Evolutionary conservation across 768 basidiomycete genomes (phyloP), one percentile per base, ranked within the genome.

Genomic region (Coprinopsis sp.): DNA sequence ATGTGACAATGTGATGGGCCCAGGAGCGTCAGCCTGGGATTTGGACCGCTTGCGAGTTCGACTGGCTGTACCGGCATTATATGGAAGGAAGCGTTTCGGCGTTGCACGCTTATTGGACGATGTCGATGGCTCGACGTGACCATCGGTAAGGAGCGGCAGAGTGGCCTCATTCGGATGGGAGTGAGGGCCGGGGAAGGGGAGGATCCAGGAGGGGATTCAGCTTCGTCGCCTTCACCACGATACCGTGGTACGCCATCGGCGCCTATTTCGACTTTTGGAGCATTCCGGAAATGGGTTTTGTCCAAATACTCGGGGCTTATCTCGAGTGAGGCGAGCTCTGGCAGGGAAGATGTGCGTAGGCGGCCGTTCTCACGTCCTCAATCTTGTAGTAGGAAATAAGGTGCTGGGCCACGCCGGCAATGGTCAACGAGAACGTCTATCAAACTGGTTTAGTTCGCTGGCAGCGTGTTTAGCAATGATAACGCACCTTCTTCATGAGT

Each of bases 381-480:
- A 94, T 77, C 55, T 84, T 85, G 72, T 96, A 97, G 70, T 97
- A 97, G 4, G 91, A 93, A 41, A 97, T 89, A 46, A 96, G 77
- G 63, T 96, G 94, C 58, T 96, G 92, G 1, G 90, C 77, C 28
- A 87, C 86, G 21, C 89, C 90, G 46, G 75, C 76, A 49, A 93
- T 91, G 18, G 83, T 83, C 46, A 96, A 71, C 10, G 93, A 95
- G 63, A 96, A 93, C 7, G 93, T 95, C 92, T 95, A 61, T 23
- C 45, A 21, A 44, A 53, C 41, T 44, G 41, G 44, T 13, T 49
- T 43, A 33, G 37, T 44, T 14, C 28, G 34, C 29, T 39, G 29
- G 38, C 37, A 34, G 33, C 31, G 16, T 25, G 38, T 18, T 37
- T 16, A 37, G 33, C 47, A 14, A 51, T 33, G 33, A 43, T 44